Conservation (phyloP, 805 yeast species). For the Isabelozyma gotoi region DNA sequence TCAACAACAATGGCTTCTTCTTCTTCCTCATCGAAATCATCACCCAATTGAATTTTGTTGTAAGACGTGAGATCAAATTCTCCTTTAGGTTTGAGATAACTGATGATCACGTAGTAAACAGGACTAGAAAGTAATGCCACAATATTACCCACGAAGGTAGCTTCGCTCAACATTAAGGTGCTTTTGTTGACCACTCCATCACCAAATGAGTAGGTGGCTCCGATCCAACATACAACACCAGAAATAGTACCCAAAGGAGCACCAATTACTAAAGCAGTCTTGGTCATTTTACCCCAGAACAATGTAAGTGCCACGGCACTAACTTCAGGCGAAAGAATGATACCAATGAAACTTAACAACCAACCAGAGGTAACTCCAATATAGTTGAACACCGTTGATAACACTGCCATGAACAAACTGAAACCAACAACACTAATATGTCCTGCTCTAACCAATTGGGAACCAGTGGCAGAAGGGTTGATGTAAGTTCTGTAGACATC, state of each 20-base stretch:
- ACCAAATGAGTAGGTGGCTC: slow-evolving; percentile 19
- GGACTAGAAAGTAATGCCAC: slow-evolving; percentile 21
- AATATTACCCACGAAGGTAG: slow-evolving; percentile 26
- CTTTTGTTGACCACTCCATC: slow-evolving; percentile 19
- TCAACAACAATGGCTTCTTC: slow-evolving; percentile 20
- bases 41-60: slow-evolving; percentile 17
- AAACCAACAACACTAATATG: slow-evolving; percentile 38
- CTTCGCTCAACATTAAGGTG: slow-evolving; percentile 18
- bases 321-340: slow-evolving; percentile 37
- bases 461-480: slow-evolving; percentile 32
- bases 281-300: slow-evolving; percentile 32
- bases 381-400: slow-evolving; percentile 38
- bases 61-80: slow-evolving; percentile 23
- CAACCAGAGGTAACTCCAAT: slow-evolving; percentile 43
- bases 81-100: slow-evolving; percentile 9
- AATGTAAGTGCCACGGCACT: slow-evolving; percentile 30
- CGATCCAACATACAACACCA: slow-evolving; percentile 31
- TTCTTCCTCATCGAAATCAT: slow-evolving; percentile 32
- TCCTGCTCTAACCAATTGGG: slow-evolving; percentile 30
- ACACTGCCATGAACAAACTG: slow-evolving; percentile 36
- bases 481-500: slow-evolving; percentile 25
- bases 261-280: slow-evolving; percentile 17
- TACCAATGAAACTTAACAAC: slow-evolving; percentile 39
- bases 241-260: slow-evolving; percentile 19
- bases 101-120: slow-evolving; percentile 23